Evolutionary conservation across 306 rosid species (phyloP).

Genomic region (Abrus precatorius): DNA sequence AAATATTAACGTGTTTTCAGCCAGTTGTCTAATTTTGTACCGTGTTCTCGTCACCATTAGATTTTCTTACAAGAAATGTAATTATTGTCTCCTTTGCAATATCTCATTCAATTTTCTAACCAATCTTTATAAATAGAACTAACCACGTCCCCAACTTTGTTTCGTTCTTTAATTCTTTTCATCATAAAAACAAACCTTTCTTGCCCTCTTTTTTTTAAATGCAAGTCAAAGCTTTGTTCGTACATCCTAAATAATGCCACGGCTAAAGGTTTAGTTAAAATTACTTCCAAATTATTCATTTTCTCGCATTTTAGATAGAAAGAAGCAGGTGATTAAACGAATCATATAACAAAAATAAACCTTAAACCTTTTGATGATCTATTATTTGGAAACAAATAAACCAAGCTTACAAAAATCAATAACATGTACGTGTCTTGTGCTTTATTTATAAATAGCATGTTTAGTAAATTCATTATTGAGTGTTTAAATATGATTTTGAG

Average conservation of each 20-base stretch:
- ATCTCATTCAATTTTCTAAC: background rate
- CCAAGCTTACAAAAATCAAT: background rate
- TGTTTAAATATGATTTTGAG: background rate
- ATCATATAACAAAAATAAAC: background rate
- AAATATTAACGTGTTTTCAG: background rate
- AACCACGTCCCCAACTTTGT: background rate
- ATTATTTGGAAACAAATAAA: background rate
- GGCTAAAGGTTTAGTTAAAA: no score
- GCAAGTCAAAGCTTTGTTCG: background rate
- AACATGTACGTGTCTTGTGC: background rate
- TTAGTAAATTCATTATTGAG: no score
- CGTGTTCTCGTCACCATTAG: background rate
- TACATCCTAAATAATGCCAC: background rate
- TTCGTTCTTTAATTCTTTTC: background rate
- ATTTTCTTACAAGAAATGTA: background rate
- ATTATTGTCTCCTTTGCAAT: background rate
- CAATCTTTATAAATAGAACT: conserved; percentile 6
- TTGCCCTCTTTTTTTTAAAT: background rate
- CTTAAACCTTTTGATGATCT: background rate
- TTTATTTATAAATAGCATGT: no score
- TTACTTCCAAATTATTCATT: no score
- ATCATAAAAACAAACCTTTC: background rate
- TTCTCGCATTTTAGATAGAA: no score
- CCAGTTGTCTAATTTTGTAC: background rate
- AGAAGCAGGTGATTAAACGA: no score